Base-by-base conservation (phyloP, 805 yeast species). In the Torulaspora gathmanii region DNA sequence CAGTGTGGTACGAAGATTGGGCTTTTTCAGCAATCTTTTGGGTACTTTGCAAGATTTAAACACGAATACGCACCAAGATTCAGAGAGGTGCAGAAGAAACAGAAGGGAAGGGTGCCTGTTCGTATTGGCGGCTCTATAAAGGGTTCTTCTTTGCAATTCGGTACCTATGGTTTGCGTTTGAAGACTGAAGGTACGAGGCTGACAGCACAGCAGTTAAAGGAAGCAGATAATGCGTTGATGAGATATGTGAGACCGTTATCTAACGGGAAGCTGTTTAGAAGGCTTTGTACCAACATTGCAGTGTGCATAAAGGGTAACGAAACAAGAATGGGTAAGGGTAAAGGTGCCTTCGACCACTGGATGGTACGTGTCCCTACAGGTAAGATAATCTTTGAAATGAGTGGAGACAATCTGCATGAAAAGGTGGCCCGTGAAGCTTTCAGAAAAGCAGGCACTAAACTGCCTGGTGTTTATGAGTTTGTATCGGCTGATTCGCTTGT, bases 311-410 rank as follows among this genome's bases (percentile, higher is more conserved):
- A 93, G 71, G 99, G 99, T 71, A 93, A 93, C 67, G 96, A 93
- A 66, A 88, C 96, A 9, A 93, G 99, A 82, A 93, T 93, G 99
- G 99, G 99, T 73, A 93, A 93, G 68, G 99, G 99, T 72, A 93
- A 93, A 70, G 99, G 99, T 69, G 83, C 90, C 0, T 91, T 93
- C 63, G 96, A 88, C 60, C 93, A 88, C 71, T 93, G 98, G 98
- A 95, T 95, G 58, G 86, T 82, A 27, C 80, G 99, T 59, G 93
- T 93, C 11, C 95, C 98, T 33, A 90, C 97, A 0, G 99, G 99
- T 3, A 90, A 89, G 61, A 81, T 93, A 33, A 72, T 90, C 17
- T 88, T 90, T 61, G 99, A 93, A 70, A 80, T 90, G 61, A 72
- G 70, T 33, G 85, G 83, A 51, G 83, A 80, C 13, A 71, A 77